Evolutionary conservation across 192 early-diverging fungal genomes (phyloP).

Genomic region (Umbelopsis ramanniana): DNA sequence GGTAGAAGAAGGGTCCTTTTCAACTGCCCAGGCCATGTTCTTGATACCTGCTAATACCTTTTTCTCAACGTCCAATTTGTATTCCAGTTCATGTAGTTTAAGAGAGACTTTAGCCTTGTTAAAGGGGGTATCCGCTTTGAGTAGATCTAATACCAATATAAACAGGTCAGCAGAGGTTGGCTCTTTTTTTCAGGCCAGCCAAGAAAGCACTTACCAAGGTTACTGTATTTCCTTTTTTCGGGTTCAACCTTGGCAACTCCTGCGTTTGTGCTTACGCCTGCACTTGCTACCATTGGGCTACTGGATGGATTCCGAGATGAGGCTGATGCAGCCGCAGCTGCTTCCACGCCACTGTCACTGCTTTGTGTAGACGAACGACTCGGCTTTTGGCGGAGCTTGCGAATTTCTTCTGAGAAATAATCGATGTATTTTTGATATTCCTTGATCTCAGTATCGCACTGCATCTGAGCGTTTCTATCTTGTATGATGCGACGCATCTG

Average conservation of each 20-base stretch:
- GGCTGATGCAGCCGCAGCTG: slow-evolving; percentile 40
- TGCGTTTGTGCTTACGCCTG: background rate
- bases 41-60: slow-evolving; percentile 89
- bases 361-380: slow-evolving; percentile 44
- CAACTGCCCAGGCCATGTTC: slow-evolving; percentile 60
- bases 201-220: slow-evolving; percentile 24
- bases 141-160: slow-evolving; percentile 58
- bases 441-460: slow-evolving; percentile 75
- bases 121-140: slow-evolving; percentile 69
- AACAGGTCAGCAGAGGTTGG: slow-evolving; percentile 28
- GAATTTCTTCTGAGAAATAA: slow-evolving; percentile 70
- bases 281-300: slow-evolving; percentile 12
- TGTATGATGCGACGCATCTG: slow-evolving; percentile 62
- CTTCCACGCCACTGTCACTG: background rate
- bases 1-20: slow-evolving; percentile 51
- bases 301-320: slow-evolving; percentile 30
- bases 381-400: slow-evolving; percentile 61
- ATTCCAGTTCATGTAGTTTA: slow-evolving; percentile 85
- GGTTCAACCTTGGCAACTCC: slow-evolving; percentile 17
- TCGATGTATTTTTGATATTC: slow-evolving; percentile 71
- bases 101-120: slow-evolving; percentile 74
- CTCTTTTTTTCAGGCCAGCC: background rate
- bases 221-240: slow-evolving; percentile 33
- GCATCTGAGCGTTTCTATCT: slow-evolving; percentile 65
- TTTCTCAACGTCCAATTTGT: slow-evolving; percentile 92